Evolutionary conservation across 2,329 filamentous ascomycete genomes (phyloP).

Genomic region (Gliomastix tumulicola): DNA sequence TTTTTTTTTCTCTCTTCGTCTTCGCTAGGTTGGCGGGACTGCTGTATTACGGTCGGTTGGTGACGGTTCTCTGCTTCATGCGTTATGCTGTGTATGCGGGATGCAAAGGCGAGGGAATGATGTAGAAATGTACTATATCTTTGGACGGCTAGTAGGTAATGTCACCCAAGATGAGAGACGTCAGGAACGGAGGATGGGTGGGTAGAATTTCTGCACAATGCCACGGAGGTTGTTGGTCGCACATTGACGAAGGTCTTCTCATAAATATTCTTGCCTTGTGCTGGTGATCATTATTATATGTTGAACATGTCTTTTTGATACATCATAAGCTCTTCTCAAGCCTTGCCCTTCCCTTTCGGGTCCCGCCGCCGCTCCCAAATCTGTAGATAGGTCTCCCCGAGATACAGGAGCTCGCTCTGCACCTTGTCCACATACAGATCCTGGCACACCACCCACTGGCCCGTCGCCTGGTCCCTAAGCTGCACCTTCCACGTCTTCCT

Average conservation of each 20-base stretch:
- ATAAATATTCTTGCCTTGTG: background rate
- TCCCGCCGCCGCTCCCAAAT: slow-evolving; percentile 83
- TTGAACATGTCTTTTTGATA: no score
- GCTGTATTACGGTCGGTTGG: no score
- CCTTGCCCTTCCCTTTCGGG: slow-evolving; percentile 18
- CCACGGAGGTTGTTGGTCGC: no score
- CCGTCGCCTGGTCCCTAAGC: slow-evolving; percentile 69
- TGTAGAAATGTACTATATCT: no score
- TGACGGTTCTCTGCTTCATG: no score
- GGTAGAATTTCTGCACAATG: no score
- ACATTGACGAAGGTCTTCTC: background rate
- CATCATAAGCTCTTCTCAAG: background rate
- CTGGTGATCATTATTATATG: background rate
- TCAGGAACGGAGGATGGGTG: no score
- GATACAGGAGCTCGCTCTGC: slow-evolving; percentile 81
- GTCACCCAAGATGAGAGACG: no score
- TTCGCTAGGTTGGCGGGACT: no score
- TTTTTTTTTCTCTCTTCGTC: background rate
- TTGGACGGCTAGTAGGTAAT: no score
- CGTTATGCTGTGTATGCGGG: no score
- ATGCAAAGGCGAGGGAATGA: no score
- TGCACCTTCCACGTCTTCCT: slow-evolving; percentile 91
- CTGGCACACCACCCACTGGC: slow-evolving; percentile 90
- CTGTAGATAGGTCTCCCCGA: slow-evolving; percentile 92
- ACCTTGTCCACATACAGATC: slow-evolving; percentile 90